phyloP scores from a whole-genome alignment of 805 yeast genomes.

The Candida pseudofarinosa region DNA sequence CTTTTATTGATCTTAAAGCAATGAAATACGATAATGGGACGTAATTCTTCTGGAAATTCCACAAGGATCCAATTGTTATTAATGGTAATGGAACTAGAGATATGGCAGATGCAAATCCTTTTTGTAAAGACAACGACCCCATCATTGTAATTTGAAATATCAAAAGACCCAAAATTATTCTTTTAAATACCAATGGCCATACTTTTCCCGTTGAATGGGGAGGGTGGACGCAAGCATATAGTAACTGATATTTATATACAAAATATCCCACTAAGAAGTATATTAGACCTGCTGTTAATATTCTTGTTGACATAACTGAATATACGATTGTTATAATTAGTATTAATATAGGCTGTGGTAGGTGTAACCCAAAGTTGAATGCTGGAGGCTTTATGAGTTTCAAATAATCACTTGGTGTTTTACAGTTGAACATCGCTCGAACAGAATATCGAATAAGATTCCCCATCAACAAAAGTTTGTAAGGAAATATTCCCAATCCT shows the following conservation, averaged over 20 bases:
- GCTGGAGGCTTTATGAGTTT: slow-evolving; percentile 81
- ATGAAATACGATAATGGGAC: slow-evolving; percentile 80
- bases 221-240: slow-evolving; percentile 89
- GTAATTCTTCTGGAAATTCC: slow-evolving; percentile 79
- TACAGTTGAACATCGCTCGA: slow-evolving; percentile 53
- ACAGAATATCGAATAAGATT: slow-evolving; percentile 68
- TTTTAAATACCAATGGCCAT: slow-evolving; percentile 85
- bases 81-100: slow-evolving; percentile 74
- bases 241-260: slow-evolving; percentile 85
- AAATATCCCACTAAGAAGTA: slow-evolving; percentile 84
- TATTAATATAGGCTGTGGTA: slow-evolving; percentile 88
- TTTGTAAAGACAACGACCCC: slow-evolving; percentile 78
- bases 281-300: slow-evolving; percentile 75
- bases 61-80: slow-evolving; percentile 58
- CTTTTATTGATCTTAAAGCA: slow-evolving; percentile 76
- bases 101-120: slow-evolving; percentile 72
- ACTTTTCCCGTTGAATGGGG: slow-evolving; percentile 96
- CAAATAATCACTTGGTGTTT: slow-evolving; percentile 79
- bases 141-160: slow-evolving; percentile 91
- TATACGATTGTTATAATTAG: slow-evolving; percentile 81
- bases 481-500: slow-evolving; percentile 88
- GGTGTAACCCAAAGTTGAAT: slow-evolving; percentile 84
- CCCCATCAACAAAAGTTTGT: slow-evolving; percentile 77
- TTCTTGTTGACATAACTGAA: slow-evolving; percentile 85
- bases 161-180: slow-evolving; percentile 75